Evolutionary conservation across 2,329 filamentous ascomycete genomes (phyloP).

Genomic region (Nigrospora osmanthi): DNA sequence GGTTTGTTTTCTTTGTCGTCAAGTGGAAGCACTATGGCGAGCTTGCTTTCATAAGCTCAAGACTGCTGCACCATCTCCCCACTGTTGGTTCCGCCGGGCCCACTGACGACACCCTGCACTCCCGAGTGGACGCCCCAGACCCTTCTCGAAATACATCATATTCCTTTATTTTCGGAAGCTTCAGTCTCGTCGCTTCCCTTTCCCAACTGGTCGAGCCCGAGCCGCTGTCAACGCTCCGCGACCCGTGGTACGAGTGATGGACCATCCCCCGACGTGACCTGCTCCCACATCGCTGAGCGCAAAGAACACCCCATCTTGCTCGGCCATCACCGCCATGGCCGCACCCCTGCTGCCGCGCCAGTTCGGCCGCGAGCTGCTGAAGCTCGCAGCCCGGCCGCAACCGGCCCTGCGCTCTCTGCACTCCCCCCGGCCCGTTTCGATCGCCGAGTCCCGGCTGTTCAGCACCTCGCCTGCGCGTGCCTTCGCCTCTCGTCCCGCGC

Average conservation of each 20-base stretch:
- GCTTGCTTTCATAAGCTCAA: neutral
- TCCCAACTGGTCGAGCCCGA: no score
- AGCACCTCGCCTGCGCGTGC: neutral
- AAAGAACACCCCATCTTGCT: neutral
- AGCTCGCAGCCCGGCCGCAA: neutral
- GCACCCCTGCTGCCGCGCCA: neutral
- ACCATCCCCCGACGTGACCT: neutral
- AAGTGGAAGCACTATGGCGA: no score
- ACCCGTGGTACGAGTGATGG: neutral
- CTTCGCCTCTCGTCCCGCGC: neutral
- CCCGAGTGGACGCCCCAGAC: neutral
- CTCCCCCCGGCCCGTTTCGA: no score
- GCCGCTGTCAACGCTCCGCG: neutral
- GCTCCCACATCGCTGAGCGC: neutral
- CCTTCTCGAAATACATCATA: neutral
- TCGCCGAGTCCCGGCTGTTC: neutral
- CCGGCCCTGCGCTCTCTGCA: neutral
- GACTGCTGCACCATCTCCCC: neutral
- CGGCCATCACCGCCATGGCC: neutral
- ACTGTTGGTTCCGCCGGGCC: neutral
- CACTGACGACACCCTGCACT: neutral
- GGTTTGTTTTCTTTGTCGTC: no score
- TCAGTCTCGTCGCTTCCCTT: no score
- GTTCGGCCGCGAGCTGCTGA: constrained; percentile 1
- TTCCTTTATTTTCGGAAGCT: no score